Evolutionary conservation across 2,329 filamentous ascomycete species (phyloP).

Genomic region (Fusarium sp.): DNA sequence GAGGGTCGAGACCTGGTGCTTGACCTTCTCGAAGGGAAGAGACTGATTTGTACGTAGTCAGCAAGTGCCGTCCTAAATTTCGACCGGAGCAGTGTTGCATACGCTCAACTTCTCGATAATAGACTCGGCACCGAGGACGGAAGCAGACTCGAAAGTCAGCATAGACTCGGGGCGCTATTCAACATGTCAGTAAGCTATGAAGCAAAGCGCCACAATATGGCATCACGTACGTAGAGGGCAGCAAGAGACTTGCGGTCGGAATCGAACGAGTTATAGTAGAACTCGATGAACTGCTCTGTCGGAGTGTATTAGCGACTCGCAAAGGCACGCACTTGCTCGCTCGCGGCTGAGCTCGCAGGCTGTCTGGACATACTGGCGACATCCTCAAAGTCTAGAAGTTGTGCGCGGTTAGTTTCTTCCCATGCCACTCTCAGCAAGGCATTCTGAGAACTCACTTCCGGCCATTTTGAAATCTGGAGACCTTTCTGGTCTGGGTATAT

Average conservation of each 20-base stretch:
- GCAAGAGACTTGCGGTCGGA: slow-evolving; percentile 72
- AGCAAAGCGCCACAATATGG: slow-evolving; percentile 43
- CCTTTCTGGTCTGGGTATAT: slow-evolving; percentile 24
- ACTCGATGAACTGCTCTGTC: slow-evolving; percentile 86
- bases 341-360: slow-evolving; percentile 6
- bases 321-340: background rate
- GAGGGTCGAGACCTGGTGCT: slow-evolving; percentile 80
- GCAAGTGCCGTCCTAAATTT: background rate
- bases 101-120: slow-evolving; percentile 89
- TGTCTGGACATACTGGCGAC: slow-evolving; percentile 58
- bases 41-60: slow-evolving; percentile 59
- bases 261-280: slow-evolving; percentile 94
- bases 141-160: slow-evolving; percentile 88
- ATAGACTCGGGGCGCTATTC: slow-evolving; percentile 70
- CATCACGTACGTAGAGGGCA: slow-evolving; percentile 81
- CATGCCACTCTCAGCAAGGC: background rate
- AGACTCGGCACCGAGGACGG: slow-evolving; percentile 69
- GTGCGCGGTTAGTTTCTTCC: slow-evolving; percentile 45
- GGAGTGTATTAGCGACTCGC: slow-evolving; percentile 6
- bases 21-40: slow-evolving; percentile 84
- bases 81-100: slow-evolving; percentile 49
- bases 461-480: slow-evolving; percentile 42
- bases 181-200: slow-evolving; percentile 9
- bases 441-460: slow-evolving; percentile 31
- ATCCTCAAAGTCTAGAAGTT: slow-evolving; percentile 55